Conservation (phyloP, 306 rosid species). For the Astragalus membranaceus region DNA sequence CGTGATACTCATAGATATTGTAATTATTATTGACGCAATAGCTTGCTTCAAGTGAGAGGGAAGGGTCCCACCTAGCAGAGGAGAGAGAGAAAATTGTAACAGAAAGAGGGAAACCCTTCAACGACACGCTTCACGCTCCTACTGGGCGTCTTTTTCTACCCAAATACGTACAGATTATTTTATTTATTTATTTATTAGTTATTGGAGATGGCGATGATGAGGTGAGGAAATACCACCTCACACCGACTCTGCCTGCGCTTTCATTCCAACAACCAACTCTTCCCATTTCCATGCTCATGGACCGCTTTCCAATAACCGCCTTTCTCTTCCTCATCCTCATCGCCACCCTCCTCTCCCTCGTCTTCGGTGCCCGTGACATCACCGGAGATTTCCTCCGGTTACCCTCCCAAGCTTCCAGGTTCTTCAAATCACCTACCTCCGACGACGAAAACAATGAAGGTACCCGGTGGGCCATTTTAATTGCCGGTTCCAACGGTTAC, state of each 20-base stretch:
- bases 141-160: not conserved
- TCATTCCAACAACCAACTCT: not conserved
- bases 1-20: too few species aligned
- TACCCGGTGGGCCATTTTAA: slow-evolving; percentile 83
- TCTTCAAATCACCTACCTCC: slow-evolving; percentile 29
- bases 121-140: not conserved
- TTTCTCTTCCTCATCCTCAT: slow-evolving; percentile 27
- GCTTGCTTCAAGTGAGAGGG: not conserved
- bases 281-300: slow-evolving; percentile 20
- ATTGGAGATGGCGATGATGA: not conserved
- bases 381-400: slow-evolving; percentile 50
- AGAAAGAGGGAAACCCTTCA: not conserved
- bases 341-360: slow-evolving; percentile 18
- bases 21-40: too few species aligned
- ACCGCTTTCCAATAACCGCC: slow-evolving; percentile 11
- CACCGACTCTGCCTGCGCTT: not conserved
- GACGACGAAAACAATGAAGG: slow-evolving; percentile 29
- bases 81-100: not conserved
- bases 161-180: not conserved
- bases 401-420: slow-evolving; percentile 66
- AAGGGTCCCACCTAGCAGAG: not conserved
- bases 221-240: not conserved
- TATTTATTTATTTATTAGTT: too few species aligned
- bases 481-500: slow-evolving; percentile 94
- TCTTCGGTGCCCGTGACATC: slow-evolving; percentile 34